Conservation (phyloP, 2,329 filamentous ascomycete genomes). For the Byssothecium circinans region DNA sequence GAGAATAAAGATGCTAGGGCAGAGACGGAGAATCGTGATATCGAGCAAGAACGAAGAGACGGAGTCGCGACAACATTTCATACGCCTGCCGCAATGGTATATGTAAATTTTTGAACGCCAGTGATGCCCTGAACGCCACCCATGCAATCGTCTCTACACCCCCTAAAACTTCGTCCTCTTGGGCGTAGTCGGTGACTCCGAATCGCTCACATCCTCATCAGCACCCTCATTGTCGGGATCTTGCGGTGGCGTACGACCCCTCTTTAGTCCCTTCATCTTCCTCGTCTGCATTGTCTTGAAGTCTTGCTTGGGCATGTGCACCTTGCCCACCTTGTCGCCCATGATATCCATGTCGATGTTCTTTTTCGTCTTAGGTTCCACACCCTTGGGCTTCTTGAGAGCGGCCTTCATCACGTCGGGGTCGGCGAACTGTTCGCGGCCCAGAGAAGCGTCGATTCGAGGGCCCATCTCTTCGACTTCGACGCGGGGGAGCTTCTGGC, state of each 20-base stretch:
- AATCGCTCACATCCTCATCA: conserved; percentile 26
- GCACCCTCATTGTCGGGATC: conserved; percentile 19
- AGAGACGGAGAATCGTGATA: no score
- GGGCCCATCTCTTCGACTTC: conserved; percentile 96
- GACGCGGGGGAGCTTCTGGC: conserved; percentile 83
- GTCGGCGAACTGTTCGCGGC: conserved; percentile 78
- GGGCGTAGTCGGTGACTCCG: conserved; percentile 19
- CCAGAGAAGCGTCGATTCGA: conserved; percentile 86
- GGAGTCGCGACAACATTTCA: conserved; percentile 1
- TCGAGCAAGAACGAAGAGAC: no score
- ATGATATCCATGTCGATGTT: conserved; percentile 89
- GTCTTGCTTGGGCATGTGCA: conserved; percentile 90
- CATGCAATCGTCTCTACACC: conserved; percentile 23
- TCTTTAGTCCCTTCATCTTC: conserved; percentile 99
- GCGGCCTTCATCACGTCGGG: conserved; percentile 82
- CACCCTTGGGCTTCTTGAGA: conserved; percentile 78
- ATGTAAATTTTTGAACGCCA: conserved; percentile 22
- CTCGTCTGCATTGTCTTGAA: conserved; percentile 84
- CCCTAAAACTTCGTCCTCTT: conserved; percentile 30
- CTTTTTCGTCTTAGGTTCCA: conserved; percentile 85
- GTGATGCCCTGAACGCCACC: conserved; percentile 31
- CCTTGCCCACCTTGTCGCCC: conserved; percentile 93
- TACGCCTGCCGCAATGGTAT: conserved; percentile 26
- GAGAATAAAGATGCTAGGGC: no score
- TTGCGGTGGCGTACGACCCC: conserved; percentile 58